Evolutionary conservation across 208 protist genomes (phyloP).

Genomic region (Balamuthia mandrillaris): DNA sequence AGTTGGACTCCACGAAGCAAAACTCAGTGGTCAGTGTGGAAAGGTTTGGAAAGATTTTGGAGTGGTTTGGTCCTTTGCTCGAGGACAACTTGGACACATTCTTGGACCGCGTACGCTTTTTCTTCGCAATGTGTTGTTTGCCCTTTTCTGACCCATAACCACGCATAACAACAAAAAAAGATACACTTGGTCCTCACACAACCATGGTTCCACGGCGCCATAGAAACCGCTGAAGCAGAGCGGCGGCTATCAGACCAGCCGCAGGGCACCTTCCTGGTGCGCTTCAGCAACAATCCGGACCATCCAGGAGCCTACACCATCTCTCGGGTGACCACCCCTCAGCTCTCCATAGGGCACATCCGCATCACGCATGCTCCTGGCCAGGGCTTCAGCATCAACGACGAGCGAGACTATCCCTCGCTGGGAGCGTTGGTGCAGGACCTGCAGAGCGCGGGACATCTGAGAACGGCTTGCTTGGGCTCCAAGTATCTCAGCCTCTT

Average conservation of each 20-base stretch:
- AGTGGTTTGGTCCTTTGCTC: constrained; percentile 30
- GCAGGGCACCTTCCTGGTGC: constrained; percentile 12
- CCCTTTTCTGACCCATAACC: background rate
- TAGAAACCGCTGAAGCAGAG: constrained; percentile 31
- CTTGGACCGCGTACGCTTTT: background rate
- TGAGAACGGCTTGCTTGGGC: constrained; percentile 14
- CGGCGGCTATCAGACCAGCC: constrained; percentile 22
- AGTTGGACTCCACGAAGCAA: background rate
- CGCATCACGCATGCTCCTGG: too few relatives aligned
- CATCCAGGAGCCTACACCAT: constrained; percentile 29
- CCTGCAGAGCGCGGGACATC: background rate
- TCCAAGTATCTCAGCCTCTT: constrained; percentile 4
- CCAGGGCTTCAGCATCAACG: constrained; percentile 18
- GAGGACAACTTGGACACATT: background rate
- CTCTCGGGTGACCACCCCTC: background rate
- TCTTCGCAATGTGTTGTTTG: background rate
- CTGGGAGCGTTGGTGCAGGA: background rate
- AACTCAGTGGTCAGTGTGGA: background rate
- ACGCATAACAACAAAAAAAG: background rate
- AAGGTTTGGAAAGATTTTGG: constrained; percentile 29
- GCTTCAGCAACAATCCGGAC: constrained; percentile 29
- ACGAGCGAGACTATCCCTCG: constrained; percentile 23
- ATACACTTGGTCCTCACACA: background rate
- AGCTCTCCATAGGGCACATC: too few relatives aligned
- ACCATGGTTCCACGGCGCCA: constrained; percentile 29